Conservation (phyloP, 345 rosid species). For the Nasturtium officinale region DNA sequence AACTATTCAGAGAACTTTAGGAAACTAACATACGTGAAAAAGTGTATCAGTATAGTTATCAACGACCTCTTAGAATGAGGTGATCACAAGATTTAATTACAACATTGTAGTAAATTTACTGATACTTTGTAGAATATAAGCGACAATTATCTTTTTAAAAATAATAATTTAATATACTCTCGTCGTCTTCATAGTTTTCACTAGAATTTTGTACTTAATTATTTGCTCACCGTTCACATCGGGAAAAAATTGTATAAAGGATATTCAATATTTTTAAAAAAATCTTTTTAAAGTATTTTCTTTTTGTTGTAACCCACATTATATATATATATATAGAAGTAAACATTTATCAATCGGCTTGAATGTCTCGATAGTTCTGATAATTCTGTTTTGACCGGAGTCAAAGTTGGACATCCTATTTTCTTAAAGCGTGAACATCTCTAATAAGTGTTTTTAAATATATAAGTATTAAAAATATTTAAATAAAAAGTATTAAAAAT, state of each 20-base stretch:
- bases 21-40: not conserved
- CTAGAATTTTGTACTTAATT: not conserved
- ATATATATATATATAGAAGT: not conserved
- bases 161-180: no score
- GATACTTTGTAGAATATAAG: not conserved
- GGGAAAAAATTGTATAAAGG: not conserved
- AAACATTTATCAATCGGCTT: not conserved
- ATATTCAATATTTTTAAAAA: no score
- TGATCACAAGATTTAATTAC: not conserved
- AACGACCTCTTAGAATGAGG: not conserved
- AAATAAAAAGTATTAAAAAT: no score
- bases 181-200: not conserved
- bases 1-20: not conserved
- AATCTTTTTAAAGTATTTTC: not conserved
- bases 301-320: not conserved
- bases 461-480: no score
- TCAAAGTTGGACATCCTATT: constrained; percentile 14
- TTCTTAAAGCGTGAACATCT: not conserved
- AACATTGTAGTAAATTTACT: no score
- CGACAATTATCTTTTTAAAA: not conserved
- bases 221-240: not conserved
- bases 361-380: not conserved
- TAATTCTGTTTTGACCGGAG: constrained; percentile 10
- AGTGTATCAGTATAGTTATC: not conserved
- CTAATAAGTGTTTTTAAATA: no score